Percentiles rank a stretch among this genome's conserved stretches.
phyloP scores from a whole-genome alignment of 1,284 basidiomycete species.

The Ganoderma meredithae region DNA sequence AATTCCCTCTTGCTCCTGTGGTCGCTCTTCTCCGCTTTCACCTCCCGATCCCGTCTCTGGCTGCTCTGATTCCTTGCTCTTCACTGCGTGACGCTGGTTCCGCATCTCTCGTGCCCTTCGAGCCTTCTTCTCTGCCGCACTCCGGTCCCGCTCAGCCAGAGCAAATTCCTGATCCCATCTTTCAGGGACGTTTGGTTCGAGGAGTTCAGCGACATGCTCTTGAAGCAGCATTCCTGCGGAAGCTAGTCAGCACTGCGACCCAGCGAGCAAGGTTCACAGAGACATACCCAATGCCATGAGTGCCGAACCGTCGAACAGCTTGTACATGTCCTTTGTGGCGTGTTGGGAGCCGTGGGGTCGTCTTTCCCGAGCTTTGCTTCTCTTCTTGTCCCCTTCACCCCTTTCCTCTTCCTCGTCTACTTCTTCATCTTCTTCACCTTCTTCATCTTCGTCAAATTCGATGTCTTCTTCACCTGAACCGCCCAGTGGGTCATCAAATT shows the following conservation, averaged over 20 bases:
- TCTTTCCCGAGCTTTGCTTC: constrained; percentile 24
- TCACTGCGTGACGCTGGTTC: constrained; percentile 17
- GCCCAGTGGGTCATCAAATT: background rate
- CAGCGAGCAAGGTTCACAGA: background rate
- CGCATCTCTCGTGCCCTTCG: constrained; percentile 28
- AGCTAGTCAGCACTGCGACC: background rate
- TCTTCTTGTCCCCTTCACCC: constrained; percentile 15
- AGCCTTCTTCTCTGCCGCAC: constrained; percentile 18
- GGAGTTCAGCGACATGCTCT: constrained; percentile 58
- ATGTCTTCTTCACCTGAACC: constrained; percentile 1
- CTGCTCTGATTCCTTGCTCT: constrained; percentile 5
- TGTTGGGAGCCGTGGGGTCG: constrained; percentile 22
- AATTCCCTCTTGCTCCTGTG: background rate
- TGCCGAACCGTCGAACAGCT: constrained; percentile 72
- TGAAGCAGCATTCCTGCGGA: constrained; percentile 69
- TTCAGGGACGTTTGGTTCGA: constrained; percentile 50
- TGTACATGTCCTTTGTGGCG: constrained; percentile 70
- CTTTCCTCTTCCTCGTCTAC: constrained; percentile 18
- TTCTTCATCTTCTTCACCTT: constrained; percentile 21
- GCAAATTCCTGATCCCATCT: constrained; percentile 50
- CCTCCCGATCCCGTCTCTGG: constrained; percentile 24
- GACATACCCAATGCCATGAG: constrained; percentile 71
- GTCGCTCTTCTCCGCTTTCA: constrained; percentile 22
- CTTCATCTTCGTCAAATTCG: constrained; percentile 14
- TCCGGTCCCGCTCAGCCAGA: constrained; percentile 18